phyloP scores from a whole-genome alignment of 306 rosid genomes.

The Malus domestica region DNA sequence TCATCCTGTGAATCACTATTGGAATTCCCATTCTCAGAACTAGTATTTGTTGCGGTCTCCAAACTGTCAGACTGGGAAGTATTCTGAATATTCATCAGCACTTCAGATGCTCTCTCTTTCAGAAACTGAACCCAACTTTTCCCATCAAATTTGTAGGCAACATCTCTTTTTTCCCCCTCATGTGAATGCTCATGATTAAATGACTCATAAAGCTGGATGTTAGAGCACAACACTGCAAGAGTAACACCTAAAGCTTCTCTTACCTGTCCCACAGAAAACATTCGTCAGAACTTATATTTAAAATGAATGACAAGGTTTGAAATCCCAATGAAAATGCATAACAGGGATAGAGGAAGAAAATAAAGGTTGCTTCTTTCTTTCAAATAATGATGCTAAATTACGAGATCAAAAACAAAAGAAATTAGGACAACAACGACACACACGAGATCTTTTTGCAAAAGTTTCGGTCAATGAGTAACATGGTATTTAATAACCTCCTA shows the following conservation, averaged over 20 bases:
- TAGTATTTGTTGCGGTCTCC: conserved; percentile 31
- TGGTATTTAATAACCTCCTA: neutral
- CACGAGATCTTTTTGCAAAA: neutral
- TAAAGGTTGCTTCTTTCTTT: neutral
- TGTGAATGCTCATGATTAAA: conserved; percentile 32
- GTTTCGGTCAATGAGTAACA: neutral
- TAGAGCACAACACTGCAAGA: conserved; percentile 83
- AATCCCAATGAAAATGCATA: neutral
- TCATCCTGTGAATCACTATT: conserved; percentile 80
- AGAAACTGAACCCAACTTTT: conserved; percentile 67
- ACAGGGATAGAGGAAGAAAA: neutral
- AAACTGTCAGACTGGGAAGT: conserved; percentile 56
- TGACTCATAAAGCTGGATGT: conserved; percentile 70
- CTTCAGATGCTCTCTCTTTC: conserved; percentile 52
- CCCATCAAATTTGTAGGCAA: conserved; percentile 43
- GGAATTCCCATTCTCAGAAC: conserved; percentile 56
- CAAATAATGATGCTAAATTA: neutral
- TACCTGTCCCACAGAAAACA: conserved; percentile 50
- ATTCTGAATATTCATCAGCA: conserved; percentile 68
- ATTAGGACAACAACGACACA: neutral
- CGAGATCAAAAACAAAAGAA: neutral
- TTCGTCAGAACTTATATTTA: conserved; percentile 15
- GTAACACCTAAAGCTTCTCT: conserved; percentile 89
- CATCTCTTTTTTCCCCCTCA: conserved; percentile 27
- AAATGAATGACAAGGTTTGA: neutral